These are phyloP conservation scores for Podospora conica DNA, from an alignment of 495 filamentous ascomycete genomes.

Conservation along the genomic window DNA sequence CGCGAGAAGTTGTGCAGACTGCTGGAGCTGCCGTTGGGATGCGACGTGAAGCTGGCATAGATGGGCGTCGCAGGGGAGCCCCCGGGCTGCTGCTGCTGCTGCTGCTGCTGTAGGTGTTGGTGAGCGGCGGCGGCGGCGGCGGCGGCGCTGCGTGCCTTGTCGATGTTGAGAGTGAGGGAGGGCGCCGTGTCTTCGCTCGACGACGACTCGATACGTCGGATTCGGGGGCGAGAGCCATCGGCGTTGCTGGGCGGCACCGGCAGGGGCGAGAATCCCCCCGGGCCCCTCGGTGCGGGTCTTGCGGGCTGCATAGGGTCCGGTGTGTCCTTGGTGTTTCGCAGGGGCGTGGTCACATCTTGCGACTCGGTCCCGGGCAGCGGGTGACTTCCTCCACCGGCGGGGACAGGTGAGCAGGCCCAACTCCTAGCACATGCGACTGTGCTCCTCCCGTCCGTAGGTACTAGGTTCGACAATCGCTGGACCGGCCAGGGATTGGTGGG, in stretches of 20 bases:
- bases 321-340: slow-evolving; percentile 16
- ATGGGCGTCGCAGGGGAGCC: slow-evolving; percentile 29
- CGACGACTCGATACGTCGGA: slow-evolving; percentile 40
- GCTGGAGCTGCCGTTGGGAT: slow-evolving; percentile 25
- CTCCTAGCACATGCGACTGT: background rate
- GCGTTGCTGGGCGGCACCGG: slow-evolving; percentile 25
- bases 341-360: slow-evolving; percentile 32
- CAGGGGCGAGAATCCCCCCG: slow-evolving; percentile 52
- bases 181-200: slow-evolving; percentile 34
- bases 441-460: no score
- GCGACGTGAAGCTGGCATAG: slow-evolving; percentile 32
- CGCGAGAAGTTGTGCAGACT: slow-evolving; percentile 54
- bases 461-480: background rate
- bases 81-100: slow-evolving; percentile 10
- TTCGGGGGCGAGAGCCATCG: slow-evolving; percentile 30
- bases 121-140: background rate
- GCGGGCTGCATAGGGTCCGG: slow-evolving; percentile 39
- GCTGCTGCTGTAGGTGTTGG: background rate
- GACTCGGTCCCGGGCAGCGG: slow-evolving; percentile 7
- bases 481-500: background rate
- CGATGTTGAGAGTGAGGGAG: slow-evolving; percentile 22
- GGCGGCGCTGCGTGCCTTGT: slow-evolving; percentile 25
- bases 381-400: background rate
- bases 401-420: background rate
- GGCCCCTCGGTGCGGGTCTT: slow-evolving; percentile 42